A percentile compares a stretch with the other conserved stretches of the same genome.
phyloP scores from a whole-genome alignment of 2,329 filamentous ascomycete genomes.

The Monilinia laxa region DNA sequence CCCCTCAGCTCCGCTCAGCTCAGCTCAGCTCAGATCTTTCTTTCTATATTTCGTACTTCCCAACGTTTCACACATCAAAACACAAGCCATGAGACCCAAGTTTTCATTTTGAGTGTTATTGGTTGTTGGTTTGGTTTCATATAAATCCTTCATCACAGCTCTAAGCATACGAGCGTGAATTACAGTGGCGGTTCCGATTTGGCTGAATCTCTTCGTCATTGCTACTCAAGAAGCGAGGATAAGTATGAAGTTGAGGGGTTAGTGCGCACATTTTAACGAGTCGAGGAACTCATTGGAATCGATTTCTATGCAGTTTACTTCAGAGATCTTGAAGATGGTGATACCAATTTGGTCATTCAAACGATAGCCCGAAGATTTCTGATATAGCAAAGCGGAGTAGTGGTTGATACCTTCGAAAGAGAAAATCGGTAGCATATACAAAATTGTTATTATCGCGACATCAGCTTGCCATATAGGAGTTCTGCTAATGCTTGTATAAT shows the following conservation, averaged over 20 bases:
- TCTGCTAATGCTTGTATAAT: neutral
- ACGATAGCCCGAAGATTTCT: neutral
- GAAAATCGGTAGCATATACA: too few species aligned
- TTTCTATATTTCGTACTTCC: neutral
- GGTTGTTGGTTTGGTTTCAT: neutral
- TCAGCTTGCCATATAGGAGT: too few species aligned
- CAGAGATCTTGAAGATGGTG: neutral
- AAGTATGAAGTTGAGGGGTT: neutral
- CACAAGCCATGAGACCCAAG: neutral
- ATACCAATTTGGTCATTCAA: neutral
- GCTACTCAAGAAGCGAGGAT: too few species aligned
- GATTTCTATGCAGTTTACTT: neutral
- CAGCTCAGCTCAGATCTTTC: slow-evolving; percentile 2
- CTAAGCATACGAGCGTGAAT: neutral
- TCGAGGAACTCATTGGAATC: neutral
- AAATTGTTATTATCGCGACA: too few species aligned
- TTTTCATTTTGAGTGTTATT: neutral
- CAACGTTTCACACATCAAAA: slow-evolving; percentile 1
- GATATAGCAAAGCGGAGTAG: neutral
- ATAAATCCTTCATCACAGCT: neutral
- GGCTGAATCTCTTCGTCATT: neutral
- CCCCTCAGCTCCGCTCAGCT: too few species aligned
- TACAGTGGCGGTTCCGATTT: neutral
- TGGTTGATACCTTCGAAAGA: neutral
- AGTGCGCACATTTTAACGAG: neutral